Percentiles rank a stretch among this genome's conserved stretches.
Conservation (phyloP, 2,329 filamentous ascomycete species). For the Escovopsis sp. region DNA sequence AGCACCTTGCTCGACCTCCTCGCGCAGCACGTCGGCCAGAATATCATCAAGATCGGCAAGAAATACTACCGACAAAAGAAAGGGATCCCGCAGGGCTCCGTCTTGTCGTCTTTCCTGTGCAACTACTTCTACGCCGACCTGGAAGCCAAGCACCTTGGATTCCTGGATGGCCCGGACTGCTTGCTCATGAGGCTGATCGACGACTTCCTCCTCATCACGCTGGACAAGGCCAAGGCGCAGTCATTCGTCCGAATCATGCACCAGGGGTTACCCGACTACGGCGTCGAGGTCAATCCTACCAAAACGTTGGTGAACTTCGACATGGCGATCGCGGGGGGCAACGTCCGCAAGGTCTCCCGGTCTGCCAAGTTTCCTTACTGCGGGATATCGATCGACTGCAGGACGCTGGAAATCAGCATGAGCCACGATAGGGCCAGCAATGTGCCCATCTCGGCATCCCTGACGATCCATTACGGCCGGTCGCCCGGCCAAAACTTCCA, state of each 20-base stretch:
- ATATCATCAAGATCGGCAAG: constrained; percentile 78
- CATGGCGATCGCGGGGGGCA: constrained; percentile 35
- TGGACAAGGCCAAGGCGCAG: constrained; percentile 47
- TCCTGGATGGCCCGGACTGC: constrained; percentile 40
- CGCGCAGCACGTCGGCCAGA: constrained; percentile 64
- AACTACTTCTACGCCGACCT: constrained; percentile 93
- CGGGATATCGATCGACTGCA: constrained; percentile 60
- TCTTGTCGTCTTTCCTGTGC: constrained; percentile 74
- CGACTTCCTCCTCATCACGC: constrained; percentile 82
- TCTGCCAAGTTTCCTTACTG: constrained; percentile 67
- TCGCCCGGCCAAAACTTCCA: constrained; percentile 64
- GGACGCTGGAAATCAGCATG: constrained; percentile 59
- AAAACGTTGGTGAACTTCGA: constrained; percentile 85
- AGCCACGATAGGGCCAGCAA: constrained; percentile 39
- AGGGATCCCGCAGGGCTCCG: constrained; percentile 87
- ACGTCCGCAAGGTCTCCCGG: constrained; percentile 31
- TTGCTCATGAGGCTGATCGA: constrained; percentile 75
- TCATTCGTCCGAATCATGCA: constrained; percentile 72
- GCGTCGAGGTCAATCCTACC: constrained; percentile 56
- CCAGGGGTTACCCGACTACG: constrained; percentile 60
- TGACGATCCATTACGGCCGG: constrained; percentile 65
- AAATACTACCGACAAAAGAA: constrained; percentile 74
- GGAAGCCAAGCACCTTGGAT: constrained; percentile 53
- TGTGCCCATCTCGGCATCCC: constrained; percentile 44
- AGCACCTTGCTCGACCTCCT: constrained; percentile 53